Base-by-base conservation (phyloP, 768 basidiomycete genomes). In the Dioszegia crocea region DNA sequence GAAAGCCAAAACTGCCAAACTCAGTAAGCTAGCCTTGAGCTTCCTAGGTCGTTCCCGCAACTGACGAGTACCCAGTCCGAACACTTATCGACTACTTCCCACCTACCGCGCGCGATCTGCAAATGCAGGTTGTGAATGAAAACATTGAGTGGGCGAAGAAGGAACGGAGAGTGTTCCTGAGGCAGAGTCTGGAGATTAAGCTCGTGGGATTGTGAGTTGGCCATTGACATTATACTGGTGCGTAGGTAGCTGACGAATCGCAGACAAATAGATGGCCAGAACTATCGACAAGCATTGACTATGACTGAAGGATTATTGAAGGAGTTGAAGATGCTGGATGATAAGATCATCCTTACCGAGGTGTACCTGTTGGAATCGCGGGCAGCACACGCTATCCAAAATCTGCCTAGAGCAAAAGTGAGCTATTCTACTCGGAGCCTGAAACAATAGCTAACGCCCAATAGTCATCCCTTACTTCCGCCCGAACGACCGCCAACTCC, bases 291-390 rank as follows among this genome's bases (percentile, higher is more conserved):
- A 0, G 91, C 94, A 0, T 81, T 97, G 14, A 69, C 83, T 0
- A 82, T 91, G 49, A 92, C 97, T 62, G 91, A 93, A 60, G 80
- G 82, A 0, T 83, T 99, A n/a, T 82, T 98, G 31, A 86, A 86
- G 1, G 96, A 98, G 77, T 83, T 99, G 19, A 91, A 89, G 78
- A 84, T 86, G 24, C 80, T 99, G 26, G 94, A 99, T 76, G 96
- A 98, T 79, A 98, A 98, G 81, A 88, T 94, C 84, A 89, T 98
- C 61, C 82, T 99, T 29, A 97, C 93, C 2, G 94, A 98, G 74
- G 92, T 98, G 0, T 92, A 94, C 68, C 82, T 99, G 9, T 83
- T 98, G 38, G 94, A 99, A 78, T 89, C 89, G 57, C 80, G 91
- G 43, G 90, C 93, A 1, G 90, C 93, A 71, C 85, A 91, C 60